These are phyloP conservation scores for Ogataea henricii DNA, from an alignment of 805 yeast species.

Conservation along the genomic window DNA sequence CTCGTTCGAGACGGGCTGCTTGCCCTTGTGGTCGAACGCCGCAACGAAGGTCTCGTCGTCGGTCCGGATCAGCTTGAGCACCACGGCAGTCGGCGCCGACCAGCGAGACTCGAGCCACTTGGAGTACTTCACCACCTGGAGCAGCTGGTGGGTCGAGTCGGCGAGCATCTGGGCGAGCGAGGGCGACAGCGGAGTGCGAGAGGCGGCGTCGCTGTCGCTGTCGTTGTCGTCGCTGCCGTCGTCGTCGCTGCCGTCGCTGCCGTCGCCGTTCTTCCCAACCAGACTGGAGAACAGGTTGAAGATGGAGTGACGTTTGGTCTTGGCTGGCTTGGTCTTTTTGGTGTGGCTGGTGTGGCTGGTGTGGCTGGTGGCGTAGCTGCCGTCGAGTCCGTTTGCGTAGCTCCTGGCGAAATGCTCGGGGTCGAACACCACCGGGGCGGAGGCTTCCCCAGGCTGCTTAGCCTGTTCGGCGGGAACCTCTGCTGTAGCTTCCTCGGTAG, in stretches of 20 bases:
- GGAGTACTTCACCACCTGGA: constrained; percentile 29
- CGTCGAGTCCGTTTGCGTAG: constrained; percentile 24
- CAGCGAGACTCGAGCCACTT: constrained; percentile 32
- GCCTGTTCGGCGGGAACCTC: too few relatives aligned
- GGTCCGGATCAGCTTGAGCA: constrained; percentile 22
- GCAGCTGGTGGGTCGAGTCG: constrained; percentile 17
- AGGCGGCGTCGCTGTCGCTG: neutral
- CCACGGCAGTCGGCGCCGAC: constrained; percentile 22
- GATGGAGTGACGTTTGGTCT: constrained; percentile 29
- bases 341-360: neutral
- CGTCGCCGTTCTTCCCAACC: constrained; percentile 4
- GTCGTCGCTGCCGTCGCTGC: neutral
- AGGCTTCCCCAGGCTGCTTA: neutral
- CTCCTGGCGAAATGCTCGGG: constrained; percentile 24
- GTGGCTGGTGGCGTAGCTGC: constrained; percentile 5
- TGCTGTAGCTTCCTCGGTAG: neutral
- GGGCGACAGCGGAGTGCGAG: neutral
- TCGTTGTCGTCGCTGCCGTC: neutral
- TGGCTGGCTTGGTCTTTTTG: constrained; percentile 7
- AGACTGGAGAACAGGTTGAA: constrained; percentile 28
- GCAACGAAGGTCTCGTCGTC: constrained; percentile 16
- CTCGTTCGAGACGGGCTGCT: constrained; percentile 3
- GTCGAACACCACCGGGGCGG: constrained; percentile 15
- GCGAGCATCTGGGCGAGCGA: constrained; percentile 6
- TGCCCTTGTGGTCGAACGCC: constrained; percentile 12